Percentiles rank a stretch among this genome's conserved stretches.
Conservation (phyloP, 208 protist species). For the Leishmania aethiopica region DNA sequence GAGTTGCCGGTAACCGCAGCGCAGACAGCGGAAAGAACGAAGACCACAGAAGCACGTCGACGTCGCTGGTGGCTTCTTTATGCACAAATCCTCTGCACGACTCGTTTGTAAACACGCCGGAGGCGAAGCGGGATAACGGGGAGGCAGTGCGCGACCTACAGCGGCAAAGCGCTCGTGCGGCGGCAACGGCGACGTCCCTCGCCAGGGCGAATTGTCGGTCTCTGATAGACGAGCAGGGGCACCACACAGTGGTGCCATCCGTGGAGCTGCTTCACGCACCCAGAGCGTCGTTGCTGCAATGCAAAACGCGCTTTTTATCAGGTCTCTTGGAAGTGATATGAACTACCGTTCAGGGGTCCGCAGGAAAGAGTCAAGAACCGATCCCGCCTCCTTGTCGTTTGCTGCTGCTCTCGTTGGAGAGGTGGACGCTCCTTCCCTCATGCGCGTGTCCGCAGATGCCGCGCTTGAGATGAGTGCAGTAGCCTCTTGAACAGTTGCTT, state of each 20-base stretch:
- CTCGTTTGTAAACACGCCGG: conserved; percentile 24
- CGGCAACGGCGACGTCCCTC: too few relatives aligned
- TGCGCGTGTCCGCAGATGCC: background rate
- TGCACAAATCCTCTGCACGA: conserved; percentile 29
- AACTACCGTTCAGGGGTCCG: background rate
- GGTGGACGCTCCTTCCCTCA: background rate
- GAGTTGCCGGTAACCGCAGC: background rate
- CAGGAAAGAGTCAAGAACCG: background rate
- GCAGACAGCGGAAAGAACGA: background rate
- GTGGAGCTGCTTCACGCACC: background rate
- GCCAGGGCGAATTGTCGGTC: too few relatives aligned
- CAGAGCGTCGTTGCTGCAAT: background rate
- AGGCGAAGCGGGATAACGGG: conserved; percentile 30
- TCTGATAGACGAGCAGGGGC: too few relatives aligned
- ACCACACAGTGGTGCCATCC: background rate
- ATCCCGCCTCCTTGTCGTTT: background rate
- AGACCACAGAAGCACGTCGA: conserved; percentile 17
- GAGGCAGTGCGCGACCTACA: conserved; percentile 7
- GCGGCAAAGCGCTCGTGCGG: background rate
- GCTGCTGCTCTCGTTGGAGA: background rate
- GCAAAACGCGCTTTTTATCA: background rate
- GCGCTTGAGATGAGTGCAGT: background rate
- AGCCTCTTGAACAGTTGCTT: background rate
- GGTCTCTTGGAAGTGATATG: too few relatives aligned
- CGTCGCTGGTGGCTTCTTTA: conserved; percentile 36